phyloP scores from a whole-genome alignment of 148 eudicot species.

The Fallopia convolvulus region DNA sequence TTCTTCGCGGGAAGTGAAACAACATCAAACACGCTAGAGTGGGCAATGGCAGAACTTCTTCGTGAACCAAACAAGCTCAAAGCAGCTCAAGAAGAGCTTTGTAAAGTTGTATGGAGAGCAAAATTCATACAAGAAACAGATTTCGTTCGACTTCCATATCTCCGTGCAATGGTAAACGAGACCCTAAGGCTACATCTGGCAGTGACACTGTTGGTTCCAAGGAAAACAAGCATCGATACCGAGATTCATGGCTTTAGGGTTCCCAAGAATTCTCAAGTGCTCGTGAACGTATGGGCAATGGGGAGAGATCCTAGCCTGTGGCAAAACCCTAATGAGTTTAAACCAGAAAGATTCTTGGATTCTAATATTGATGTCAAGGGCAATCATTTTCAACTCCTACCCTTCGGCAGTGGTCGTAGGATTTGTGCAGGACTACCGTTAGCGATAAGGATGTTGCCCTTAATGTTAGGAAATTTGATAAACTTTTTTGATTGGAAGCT shows the following conservation, averaged over 20 bases:
- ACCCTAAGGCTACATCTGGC: not conserved
- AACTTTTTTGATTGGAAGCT: not conserved
- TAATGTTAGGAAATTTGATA: not conserved
- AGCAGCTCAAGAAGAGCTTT: not conserved
- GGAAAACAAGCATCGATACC: not conserved
- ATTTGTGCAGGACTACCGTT: not conserved
- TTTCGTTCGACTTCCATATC: not conserved
- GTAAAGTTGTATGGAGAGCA: not conserved
- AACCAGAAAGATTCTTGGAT: not conserved
- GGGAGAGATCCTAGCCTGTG: slow-evolving; percentile 3
- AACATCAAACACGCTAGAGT: not conserved
- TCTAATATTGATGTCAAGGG: not conserved
- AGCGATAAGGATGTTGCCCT: not conserved
- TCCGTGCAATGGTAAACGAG: not conserved
- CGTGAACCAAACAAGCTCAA: not conserved
- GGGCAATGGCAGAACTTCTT: slow-evolving; percentile 7
- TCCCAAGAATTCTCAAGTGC: not conserved
- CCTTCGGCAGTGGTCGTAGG: slow-evolving; percentile 4
- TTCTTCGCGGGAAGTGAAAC: not conserved
- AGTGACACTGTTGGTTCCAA: not conserved
- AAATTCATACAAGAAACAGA: not conserved
- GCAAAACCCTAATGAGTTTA: not conserved
- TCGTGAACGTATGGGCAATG: slow-evolving; percentile 8
- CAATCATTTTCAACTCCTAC: not conserved
- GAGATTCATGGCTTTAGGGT: not conserved